Evolutionary conservation across 2,329 filamentous ascomycete genomes (phyloP).

Genomic region (Colletotrichum karsti): DNA sequence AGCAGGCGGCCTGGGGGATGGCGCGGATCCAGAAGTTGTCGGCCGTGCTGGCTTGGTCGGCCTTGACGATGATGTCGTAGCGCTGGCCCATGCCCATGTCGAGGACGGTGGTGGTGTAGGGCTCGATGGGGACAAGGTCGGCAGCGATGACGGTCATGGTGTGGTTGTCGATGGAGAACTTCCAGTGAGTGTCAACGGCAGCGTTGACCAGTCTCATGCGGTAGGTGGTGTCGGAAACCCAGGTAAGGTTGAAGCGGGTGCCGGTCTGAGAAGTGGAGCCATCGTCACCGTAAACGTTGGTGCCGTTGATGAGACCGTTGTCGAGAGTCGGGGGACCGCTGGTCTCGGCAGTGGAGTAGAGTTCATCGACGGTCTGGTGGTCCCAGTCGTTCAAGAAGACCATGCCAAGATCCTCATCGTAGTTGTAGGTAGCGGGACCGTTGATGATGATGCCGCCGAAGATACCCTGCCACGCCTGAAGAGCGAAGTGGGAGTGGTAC

Average conservation of each 20-base stretch:
- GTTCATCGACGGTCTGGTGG: slow-evolving; percentile 50
- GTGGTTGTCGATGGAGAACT: slow-evolving; percentile 65
- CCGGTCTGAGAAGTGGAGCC: too few species aligned
- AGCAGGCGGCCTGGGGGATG: slow-evolving; percentile 50
- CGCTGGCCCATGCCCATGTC: slow-evolving; percentile 57
- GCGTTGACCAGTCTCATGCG: slow-evolving; percentile 58
- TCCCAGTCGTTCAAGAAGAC: slow-evolving; percentile 68
- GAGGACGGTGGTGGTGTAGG: slow-evolving; percentile 59
- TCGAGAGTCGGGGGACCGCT: slow-evolving; percentile 45
- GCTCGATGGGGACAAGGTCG: slow-evolving; percentile 66
- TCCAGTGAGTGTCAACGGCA: slow-evolving; percentile 51
- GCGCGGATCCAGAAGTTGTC: slow-evolving; percentile 59
- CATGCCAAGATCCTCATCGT: slow-evolving; percentile 70
- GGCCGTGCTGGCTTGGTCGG: slow-evolving; percentile 43
- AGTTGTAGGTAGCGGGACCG: slow-evolving; percentile 64
- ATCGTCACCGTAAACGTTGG: slow-evolving; percentile 44
- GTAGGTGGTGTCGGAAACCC: slow-evolving; percentile 52
- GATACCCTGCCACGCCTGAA: slow-evolving; percentile 58
- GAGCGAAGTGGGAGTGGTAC: slow-evolving; percentile 69
- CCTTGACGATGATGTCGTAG: slow-evolving; percentile 55
- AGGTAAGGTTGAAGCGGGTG: slow-evolving; percentile 44
- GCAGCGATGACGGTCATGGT: slow-evolving; percentile 62
- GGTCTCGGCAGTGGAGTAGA: slow-evolving; percentile 38
- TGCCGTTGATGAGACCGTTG: slow-evolving; percentile 56
- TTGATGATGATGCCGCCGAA: slow-evolving; percentile 69